These are phyloP conservation scores for Coemansia sp. DNA, from an alignment of 192 early-diverging fungal species.

Conservation along the genomic window DNA sequence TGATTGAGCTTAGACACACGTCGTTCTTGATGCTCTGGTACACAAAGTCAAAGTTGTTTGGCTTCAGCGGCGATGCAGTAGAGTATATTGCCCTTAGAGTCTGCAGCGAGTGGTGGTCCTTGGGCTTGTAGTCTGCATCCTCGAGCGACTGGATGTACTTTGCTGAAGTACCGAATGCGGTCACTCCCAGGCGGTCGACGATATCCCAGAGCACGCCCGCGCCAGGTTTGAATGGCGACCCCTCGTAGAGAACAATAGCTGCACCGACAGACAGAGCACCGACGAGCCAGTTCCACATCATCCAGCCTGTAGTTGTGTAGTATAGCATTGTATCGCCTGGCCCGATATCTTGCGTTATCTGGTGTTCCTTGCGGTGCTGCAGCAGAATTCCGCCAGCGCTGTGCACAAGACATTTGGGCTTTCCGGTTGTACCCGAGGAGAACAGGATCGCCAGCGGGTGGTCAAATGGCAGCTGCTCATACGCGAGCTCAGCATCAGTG, in stretches of 20 bases:
- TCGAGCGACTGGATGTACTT: slow-evolving; percentile 92
- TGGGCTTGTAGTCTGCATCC: slow-evolving; percentile 68
- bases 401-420: slow-evolving; percentile 97
- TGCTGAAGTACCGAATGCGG: slow-evolving; percentile 91
- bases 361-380: slow-evolving; percentile 93
- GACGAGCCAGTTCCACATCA: slow-evolving; percentile 99
- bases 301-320: slow-evolving; percentile 91
- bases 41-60: slow-evolving; percentile 91
- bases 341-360: slow-evolving; percentile 77
- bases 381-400: slow-evolving; percentile 86
- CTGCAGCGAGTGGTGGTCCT: slow-evolving; percentile 58
- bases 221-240: slow-evolving; percentile 89
- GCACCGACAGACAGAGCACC: slow-evolving; percentile 73
- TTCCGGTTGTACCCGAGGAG: slow-evolving; percentile 91
- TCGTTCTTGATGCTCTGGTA: slow-evolving; percentile 82
- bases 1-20: slow-evolving; percentile 89
- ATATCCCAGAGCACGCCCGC: slow-evolving; percentile 75
- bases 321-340: slow-evolving; percentile 84
- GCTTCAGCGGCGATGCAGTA: slow-evolving; percentile 92
- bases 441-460: slow-evolving; percentile 92
- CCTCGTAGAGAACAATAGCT: slow-evolving; percentile 87
- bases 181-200: slow-evolving; percentile 72
- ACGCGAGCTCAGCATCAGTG: slow-evolving; percentile 52
- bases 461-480: slow-evolving; percentile 85
- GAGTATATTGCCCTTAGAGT: slow-evolving; percentile 80